Conservation (phyloP, 257 asterid genomes). For the Mitragyna speciosa region DNA sequence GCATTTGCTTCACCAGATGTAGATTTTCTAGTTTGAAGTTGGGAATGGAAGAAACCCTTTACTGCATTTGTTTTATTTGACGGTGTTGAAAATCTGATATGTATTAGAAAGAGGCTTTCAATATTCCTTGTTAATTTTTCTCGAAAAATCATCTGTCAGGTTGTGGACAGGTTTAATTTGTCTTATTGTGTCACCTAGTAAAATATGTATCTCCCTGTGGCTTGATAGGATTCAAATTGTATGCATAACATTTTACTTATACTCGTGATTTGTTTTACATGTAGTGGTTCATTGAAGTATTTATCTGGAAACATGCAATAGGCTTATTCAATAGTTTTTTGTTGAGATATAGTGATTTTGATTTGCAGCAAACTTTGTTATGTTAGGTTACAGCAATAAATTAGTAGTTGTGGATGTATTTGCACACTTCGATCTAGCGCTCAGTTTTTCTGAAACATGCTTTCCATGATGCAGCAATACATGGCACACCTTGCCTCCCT, state of each 20-base stretch:
- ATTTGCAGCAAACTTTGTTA: neutral
- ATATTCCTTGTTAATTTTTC: neutral
- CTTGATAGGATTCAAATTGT: neutral
- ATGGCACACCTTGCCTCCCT: slow-evolving; percentile 84
- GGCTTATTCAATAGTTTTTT: neutral
- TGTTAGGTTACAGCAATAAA: neutral
- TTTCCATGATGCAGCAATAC: slow-evolving; percentile 55
- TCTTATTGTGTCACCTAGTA: neutral
- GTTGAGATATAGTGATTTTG: neutral
- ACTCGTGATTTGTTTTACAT: neutral
- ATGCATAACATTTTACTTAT: neutral
- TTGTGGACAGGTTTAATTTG: neutral
- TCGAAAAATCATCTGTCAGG: neutral
- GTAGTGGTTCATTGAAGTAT: neutral
- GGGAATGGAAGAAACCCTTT: neutral
- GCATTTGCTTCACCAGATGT: neutral
- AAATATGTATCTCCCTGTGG: neutral
- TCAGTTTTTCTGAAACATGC: neutral
- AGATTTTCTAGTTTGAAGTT: neutral
- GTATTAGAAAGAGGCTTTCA: neutral
- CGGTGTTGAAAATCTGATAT: neutral
- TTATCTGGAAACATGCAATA: neutral
- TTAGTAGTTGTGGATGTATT: neutral
- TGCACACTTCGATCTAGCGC: neutral
- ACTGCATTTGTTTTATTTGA: neutral